Evolutionary conservation across 176 grass and related monocot genomes (phyloP).

Genomic region (Rhynchospora breviuscula): DNA sequence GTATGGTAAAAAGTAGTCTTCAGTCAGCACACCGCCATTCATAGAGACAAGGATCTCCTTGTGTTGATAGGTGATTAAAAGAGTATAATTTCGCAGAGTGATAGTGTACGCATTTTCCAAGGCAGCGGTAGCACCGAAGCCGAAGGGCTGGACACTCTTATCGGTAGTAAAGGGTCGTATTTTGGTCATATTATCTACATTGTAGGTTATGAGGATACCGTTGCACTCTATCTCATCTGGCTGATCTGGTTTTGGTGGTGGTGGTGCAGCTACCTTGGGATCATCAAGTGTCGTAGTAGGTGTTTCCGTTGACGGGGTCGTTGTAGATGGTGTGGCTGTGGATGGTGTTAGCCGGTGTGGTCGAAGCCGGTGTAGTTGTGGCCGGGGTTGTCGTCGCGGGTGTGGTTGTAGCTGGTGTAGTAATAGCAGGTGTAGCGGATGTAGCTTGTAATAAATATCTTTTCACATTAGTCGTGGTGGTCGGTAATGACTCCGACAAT

Average conservation of each 20-base stretch:
- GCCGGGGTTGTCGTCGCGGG: background rate
- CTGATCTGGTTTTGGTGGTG: background rate
- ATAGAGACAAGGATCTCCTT: conserved; percentile 52
- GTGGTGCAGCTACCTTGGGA: background rate
- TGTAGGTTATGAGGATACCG: conserved; percentile 57
- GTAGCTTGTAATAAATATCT: conserved; percentile 6
- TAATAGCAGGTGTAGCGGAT: background rate
- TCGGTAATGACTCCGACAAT: background rate
- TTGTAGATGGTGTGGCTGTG: background rate
- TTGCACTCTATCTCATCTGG: conserved; percentile 47
- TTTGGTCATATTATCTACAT: conserved; percentile 24
- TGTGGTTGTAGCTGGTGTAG: background rate
- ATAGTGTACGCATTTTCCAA: conserved; percentile 46
- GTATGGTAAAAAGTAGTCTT: conserved; percentile 45
- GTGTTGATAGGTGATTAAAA: conserved; percentile 43
- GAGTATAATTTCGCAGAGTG: conserved; percentile 40
- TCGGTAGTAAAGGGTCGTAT: conserved; percentile 49
- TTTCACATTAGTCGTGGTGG: background rate
- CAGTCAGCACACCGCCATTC: conserved; percentile 44
- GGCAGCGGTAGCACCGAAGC: conserved; percentile 49
- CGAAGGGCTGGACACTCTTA: conserved; percentile 39
- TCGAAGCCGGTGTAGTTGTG: background rate
- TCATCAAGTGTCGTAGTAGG: background rate
- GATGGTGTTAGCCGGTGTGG: background rate
- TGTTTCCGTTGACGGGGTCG: background rate